These are phyloP conservation scores for Puccinellia tenuiflora DNA, from an alignment of 176 grass and related monocot genomes.

Conservation along the genomic window DNA sequence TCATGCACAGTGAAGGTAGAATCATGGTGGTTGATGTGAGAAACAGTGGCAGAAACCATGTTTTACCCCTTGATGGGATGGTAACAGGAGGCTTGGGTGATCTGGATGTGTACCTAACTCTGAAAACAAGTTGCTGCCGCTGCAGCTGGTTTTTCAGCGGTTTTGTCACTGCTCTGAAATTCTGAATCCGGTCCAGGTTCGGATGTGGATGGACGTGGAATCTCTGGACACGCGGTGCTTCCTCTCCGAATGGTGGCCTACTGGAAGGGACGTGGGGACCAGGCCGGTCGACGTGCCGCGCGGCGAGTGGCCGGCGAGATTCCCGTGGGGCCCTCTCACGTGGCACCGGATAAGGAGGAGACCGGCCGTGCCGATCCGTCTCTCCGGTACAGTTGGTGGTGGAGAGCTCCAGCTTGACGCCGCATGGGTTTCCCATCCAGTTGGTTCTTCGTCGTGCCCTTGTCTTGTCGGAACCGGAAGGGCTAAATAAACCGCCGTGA, in stretches of 20 bases:
- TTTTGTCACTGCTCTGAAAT: not conserved
- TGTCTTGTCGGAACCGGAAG: not conserved
- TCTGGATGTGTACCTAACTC: conserved; percentile 7
- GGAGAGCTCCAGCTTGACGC: not conserved
- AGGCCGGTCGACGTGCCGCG: not conserved
- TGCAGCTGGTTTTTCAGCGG: not conserved
- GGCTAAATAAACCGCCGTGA: not conserved
- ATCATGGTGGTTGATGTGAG: not conserved
- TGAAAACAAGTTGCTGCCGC: not conserved
- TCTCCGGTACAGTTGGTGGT: not conserved
- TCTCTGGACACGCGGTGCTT: not conserved
- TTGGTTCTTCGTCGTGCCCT: not conserved
- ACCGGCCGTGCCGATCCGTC: not conserved
- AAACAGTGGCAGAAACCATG: not conserved
- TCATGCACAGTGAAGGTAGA: not conserved
- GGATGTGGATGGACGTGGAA: conserved; percentile 37
- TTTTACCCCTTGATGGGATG: not conserved
- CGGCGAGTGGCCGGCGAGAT: conserved; percentile 19
- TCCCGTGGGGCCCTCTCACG: conserved; percentile 30
- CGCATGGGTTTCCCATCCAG: not conserved
- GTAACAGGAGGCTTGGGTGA: not conserved
- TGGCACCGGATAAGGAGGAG: conserved; percentile 38
- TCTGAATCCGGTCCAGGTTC: not conserved
- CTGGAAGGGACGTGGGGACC: not conserved
- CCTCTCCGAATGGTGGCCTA: not conserved